Evolutionary conservation across 768 basidiomycete genomes (phyloP).

Genomic region (Agrocybe pediades): DNA sequence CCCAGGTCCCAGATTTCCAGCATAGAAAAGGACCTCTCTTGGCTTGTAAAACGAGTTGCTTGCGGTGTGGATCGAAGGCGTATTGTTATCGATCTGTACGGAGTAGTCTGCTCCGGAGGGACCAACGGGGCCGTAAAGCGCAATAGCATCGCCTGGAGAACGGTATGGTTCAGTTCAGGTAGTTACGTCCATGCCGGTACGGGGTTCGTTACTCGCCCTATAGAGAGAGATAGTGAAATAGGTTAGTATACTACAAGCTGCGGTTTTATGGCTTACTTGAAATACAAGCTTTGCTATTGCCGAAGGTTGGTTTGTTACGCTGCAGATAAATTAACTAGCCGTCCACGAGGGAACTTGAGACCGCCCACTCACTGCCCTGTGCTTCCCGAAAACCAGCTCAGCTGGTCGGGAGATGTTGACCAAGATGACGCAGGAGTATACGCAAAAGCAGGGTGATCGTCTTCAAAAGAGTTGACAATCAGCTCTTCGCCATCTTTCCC

Average conservation of each 20-base stretch:
- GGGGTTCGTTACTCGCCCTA: neutral
- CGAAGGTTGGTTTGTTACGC: neutral
- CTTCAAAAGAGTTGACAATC: neutral
- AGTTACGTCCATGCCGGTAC: too few species aligned
- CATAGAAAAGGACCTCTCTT: slow-evolving; percentile 14
- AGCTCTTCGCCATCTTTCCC: neutral
- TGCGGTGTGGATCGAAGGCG: neutral
- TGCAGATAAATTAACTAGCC: too few species aligned
- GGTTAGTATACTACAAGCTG: too few species aligned
- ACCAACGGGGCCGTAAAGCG: slow-evolving; percentile 16
- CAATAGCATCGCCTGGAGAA: slow-evolving; percentile 18
- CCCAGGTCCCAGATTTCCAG: slow-evolving; percentile 13
- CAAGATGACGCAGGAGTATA: slow-evolving; percentile 35
- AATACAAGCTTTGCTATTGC: neutral
- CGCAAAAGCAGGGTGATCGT: neutral
- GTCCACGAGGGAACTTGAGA: too few species aligned
- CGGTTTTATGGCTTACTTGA: neutral
- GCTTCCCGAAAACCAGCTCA: slow-evolving; percentile 41
- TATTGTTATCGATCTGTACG: slow-evolving; percentile 9
- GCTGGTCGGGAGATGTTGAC: slow-evolving; percentile 25
- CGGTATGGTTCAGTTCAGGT: too few species aligned
- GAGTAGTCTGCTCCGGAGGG: slow-evolving; percentile 8
- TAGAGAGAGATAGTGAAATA: too few species aligned
- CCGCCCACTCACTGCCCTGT: slow-evolving; percentile 40
- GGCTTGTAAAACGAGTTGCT: slow-evolving; percentile 9